Conservation (phyloP, 805 yeast genomes). For the Nakazawaea molendinolei region DNA sequence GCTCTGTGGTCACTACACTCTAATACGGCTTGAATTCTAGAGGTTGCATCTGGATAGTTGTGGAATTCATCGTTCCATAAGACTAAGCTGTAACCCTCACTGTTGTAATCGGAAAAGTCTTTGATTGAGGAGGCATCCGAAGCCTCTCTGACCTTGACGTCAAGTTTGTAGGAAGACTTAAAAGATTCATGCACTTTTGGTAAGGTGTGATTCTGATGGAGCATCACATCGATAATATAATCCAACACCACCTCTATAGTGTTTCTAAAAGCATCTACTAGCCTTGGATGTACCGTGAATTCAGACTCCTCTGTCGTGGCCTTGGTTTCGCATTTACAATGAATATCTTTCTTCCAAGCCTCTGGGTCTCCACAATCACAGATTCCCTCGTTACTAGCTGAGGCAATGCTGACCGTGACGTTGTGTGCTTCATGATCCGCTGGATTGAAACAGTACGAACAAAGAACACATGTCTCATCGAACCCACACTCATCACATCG, state of each 20-base stretch:
- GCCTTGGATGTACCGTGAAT: conserved; percentile 5
- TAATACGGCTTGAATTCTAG: conserved; percentile 10
- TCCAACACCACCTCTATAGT: conserved; percentile 32
- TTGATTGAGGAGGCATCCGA: conserved; percentile 2
- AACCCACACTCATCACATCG: conserved; percentile 71
- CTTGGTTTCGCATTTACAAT: conserved; percentile 36
- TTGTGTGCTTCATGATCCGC: conserved; percentile 64
- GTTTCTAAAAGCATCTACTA: conserved; percentile 17
- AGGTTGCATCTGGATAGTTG: conserved; percentile 27
- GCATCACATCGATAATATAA: conserved; percentile 36
- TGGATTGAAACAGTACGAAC: conserved; percentile 65
- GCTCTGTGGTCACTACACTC: conserved; percentile 19
- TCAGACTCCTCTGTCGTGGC: conserved; percentile 1
- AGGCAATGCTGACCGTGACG: conserved; percentile 45
- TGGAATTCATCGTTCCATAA: conserved; percentile 82
- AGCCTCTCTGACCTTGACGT: neutral
- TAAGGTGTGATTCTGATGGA: conserved; percentile 30
- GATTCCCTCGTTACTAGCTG: conserved; percentile 45
- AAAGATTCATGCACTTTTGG: conserved; percentile 27
- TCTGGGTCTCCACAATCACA: conserved; percentile 72
- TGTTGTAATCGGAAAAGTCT: conserved; percentile 24
- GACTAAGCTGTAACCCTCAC: conserved; percentile 34
- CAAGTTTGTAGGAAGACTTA: conserved; percentile 8
- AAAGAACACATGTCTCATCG: conserved; percentile 74
- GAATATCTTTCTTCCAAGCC: conserved; percentile 49